phyloP scores from a whole-genome alignment of 2,329 filamentous ascomycete genomes.

The Ascochyta lentis region DNA sequence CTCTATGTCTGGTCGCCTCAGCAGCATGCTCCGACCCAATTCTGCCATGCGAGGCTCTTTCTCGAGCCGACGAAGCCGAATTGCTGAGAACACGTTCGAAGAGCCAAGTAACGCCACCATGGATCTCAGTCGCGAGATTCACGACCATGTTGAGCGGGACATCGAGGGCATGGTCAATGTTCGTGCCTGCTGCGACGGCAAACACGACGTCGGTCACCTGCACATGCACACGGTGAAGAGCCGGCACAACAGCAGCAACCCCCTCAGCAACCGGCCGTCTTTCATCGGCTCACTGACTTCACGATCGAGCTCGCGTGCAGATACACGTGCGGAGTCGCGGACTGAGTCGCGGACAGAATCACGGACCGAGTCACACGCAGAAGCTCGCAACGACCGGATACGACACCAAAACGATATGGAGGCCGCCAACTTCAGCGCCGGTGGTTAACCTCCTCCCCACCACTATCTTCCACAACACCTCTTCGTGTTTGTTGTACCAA shows the following conservation, averaged over 20 bases:
- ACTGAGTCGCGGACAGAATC: constrained; percentile 17
- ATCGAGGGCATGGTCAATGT: constrained; percentile 90
- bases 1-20: constrained; percentile 55
- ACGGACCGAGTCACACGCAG: constrained; percentile 19
- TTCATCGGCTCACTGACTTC: constrained; percentile 44
- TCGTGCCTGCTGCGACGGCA: constrained; percentile 95
- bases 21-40: constrained; percentile 54
- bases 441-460: constrained; percentile 30
- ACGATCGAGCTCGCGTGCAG: constrained; percentile 41
- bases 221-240: constrained; percentile 40
- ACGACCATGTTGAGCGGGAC: constrained; percentile 78
- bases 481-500: constrained; percentile 17
- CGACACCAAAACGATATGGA: constrained; percentile 36
- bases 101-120: constrained; percentile 74
- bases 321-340: constrained; percentile 31
- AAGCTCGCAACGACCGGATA: constrained; percentile 34
- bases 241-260: constrained; percentile 39
- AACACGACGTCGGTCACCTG: constrained; percentile 60
- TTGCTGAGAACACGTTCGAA: constrained; percentile 53
- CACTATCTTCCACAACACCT: constrained; percentile 18
- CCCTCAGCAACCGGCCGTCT: constrained; percentile 34
- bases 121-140: constrained; percentile 76
- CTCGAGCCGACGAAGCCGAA: constrained; percentile 54
- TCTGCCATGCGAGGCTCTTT: constrained; percentile 57
- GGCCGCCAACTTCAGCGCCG: constrained; percentile 34